Base-by-base conservation (phyloP, 768 basidiomycete species). In the Cytidiella melzeri region DNA sequence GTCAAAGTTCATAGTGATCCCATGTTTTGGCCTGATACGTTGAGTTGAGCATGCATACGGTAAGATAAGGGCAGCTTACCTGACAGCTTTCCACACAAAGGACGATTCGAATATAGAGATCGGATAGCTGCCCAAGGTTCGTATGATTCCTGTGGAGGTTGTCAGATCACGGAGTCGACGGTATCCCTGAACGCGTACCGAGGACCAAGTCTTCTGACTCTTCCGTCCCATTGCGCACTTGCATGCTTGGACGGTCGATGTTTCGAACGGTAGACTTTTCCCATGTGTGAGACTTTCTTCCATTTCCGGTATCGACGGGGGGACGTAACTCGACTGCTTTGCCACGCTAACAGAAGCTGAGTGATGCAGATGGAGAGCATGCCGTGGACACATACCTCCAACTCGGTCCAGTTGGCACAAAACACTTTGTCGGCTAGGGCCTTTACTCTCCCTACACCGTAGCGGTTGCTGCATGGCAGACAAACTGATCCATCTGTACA, bases 61-160 rank as follows among this genome's bases (percentile, higher is more conserved):
- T 7, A 11, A 40, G 7, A 26, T 15, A 24, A 2, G 19, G 20
- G 34, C 10, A 12, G 37, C 49, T 20, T 36, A 50, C 49, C 26
- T 13, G 27, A 50, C 34, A 37, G 3, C 42, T 28, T 42, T 43
- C 48, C 48, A 49, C 19, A 44, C 20, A 28, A 41, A 50, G 23
- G 41, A 43, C 5, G 49, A 43, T 27, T 44, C 49, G 36, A 43
- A 50, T 28, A 50, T 28, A 21, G 23, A 3, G 40, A 43, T 49
- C 18, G 6, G 6, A 30, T 49, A 20, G 4, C 15, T 7, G 5
- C 48, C 48, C 25, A 42, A 18, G 3, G 34, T 7, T 21, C 20
- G 27, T 11, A 43, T 19, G 18, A 26, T 42, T 9, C 48, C 25
- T 48, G 48, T 25, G 27, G 23, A 43, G 10, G 9, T 11, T 46